phyloP scores from a whole-genome alignment of 1,139 yeast species.

The Ogataea hybrid region DNA sequence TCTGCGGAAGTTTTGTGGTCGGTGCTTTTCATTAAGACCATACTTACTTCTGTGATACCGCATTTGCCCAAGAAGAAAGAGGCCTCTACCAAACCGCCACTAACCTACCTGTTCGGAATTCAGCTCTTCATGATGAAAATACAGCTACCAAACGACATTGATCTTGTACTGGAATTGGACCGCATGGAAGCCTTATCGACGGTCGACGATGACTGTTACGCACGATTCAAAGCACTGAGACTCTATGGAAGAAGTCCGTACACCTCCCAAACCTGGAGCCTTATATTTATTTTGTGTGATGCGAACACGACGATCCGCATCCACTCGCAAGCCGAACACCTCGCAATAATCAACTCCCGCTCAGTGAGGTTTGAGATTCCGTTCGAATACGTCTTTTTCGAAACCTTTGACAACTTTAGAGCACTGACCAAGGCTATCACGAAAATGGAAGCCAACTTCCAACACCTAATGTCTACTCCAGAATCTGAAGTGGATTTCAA shows the following conservation, averaged over 20 bases:
- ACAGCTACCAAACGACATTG: slow-evolving; percentile 26
- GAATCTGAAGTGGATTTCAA: slow-evolving; percentile 32
- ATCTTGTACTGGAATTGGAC: slow-evolving; percentile 29
- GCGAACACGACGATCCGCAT: slow-evolving; percentile 14
- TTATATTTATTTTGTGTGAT: slow-evolving; percentile 24
- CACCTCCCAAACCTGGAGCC: slow-evolving; percentile 26
- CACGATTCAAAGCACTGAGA: slow-evolving; percentile 26
- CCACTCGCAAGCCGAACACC: slow-evolving; percentile 10
- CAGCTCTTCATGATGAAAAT: slow-evolving; percentile 25
- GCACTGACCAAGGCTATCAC: slow-evolving; percentile 55
- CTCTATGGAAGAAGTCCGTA: slow-evolving; percentile 29
- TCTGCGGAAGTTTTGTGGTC: slow-evolving; percentile 33
- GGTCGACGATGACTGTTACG: slow-evolving; percentile 9
- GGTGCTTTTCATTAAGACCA: slow-evolving; percentile 24
- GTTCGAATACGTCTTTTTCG: slow-evolving; percentile 40
- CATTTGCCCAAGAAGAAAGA: not conserved
- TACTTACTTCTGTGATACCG: slow-evolving; percentile 21
- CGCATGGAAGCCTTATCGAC: slow-evolving; percentile 23
- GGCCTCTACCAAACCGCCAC: not conserved
- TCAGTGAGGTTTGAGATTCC: slow-evolving; percentile 32
- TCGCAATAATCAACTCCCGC: slow-evolving; percentile 18
- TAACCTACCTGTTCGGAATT: slow-evolving; percentile 19
- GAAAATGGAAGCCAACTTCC: slow-evolving; percentile 50
- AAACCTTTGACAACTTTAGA: slow-evolving; percentile 61
- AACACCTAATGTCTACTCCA: slow-evolving; percentile 35